These are phyloP conservation scores for Brassica rapa DNA, from an alignment of 345 rosid genomes.

Conservation along the genomic window DNA sequence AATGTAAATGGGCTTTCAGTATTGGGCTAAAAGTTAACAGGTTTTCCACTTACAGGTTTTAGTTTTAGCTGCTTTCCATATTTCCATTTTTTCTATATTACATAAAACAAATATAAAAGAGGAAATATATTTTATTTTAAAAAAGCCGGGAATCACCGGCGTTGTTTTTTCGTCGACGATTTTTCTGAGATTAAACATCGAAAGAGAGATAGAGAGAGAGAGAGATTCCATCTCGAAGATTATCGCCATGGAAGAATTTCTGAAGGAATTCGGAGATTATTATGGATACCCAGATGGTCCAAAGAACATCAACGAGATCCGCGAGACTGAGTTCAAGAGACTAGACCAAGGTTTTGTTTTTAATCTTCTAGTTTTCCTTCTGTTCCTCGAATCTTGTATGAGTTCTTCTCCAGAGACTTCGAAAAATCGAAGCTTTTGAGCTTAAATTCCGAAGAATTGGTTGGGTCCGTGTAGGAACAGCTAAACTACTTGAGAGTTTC, in stretches of 20 bases:
- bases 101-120: not conserved
- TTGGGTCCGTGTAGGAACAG: slow-evolving; percentile 7
- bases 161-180: slow-evolving; percentile 9
- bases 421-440: not conserved
- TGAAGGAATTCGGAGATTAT: slow-evolving; percentile 62
- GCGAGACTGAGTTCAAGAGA: slow-evolving; percentile 84
- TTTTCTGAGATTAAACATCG: slow-evolving; percentile 15
- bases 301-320: slow-evolving; percentile 67
- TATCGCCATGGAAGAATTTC: slow-evolving; percentile 50
- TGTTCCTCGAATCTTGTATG: not conserved
- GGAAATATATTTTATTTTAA: slow-evolving; percentile 10
- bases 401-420: not conserved
- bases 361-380: not conserved
- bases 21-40: not conserved
- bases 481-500: not conserved
- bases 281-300: slow-evolving; percentile 87
- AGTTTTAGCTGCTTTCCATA: not conserved
- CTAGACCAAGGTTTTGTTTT: slow-evolving; percentile 51
- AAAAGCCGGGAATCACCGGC: slow-evolving; percentile 34
- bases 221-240: not conserved
- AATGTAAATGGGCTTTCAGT: slow-evolving; percentile 16
- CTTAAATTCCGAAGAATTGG: not conserved
- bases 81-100: not conserved
- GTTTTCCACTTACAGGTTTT: slow-evolving; percentile 1
- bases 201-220: not conserved